Evolutionary conservation across 352 stramenopile genomes (phyloP).

Genomic region (Globisporangium alternatum): DNA sequence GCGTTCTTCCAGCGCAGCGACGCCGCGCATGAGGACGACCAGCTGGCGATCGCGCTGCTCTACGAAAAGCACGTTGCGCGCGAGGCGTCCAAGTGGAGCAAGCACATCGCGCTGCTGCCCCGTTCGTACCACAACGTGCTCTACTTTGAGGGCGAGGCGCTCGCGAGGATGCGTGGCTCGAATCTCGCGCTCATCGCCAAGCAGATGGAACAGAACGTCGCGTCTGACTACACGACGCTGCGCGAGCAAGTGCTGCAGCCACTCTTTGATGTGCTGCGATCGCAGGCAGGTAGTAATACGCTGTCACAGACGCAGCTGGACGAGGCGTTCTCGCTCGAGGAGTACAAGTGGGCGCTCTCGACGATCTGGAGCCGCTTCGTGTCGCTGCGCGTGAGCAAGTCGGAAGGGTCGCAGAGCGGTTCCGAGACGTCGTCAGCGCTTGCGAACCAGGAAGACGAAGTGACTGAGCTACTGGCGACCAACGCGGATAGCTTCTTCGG

Average conservation of each 20-base stretch:
- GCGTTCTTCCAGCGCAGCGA: constrained; percentile 47
- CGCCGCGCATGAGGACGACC: constrained; percentile 56
- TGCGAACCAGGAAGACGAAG: constrained; percentile 7
- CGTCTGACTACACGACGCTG: constrained; percentile 43
- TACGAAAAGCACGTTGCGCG: constrained; percentile 62
- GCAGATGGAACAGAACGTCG: constrained; percentile 60
- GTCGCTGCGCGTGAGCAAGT: constrained; percentile 41
- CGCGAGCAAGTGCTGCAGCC: constrained; percentile 40
- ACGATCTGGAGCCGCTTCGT: constrained; percentile 88
- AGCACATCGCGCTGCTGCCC: constrained; percentile 63
- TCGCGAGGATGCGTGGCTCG: constrained; percentile 44
- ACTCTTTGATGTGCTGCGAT: constrained; percentile 38
- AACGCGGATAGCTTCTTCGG: constrained; percentile 3
- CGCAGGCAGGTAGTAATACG: constrained; percentile 20
- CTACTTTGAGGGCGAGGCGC: constrained; percentile 49
- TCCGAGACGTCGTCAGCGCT: neutral
- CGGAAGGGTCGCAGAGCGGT: constrained; percentile 15
- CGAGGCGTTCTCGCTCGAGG: constrained; percentile 55
- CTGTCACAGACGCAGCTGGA: constrained; percentile 22
- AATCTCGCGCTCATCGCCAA: constrained; percentile 65
- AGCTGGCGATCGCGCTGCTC: constrained; percentile 62
- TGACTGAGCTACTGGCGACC: neutral
- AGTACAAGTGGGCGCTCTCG: constrained; percentile 83
- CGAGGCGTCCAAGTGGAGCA: constrained; percentile 50
- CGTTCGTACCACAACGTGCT: constrained; percentile 65